Conservation (phyloP, 2,329 filamentous ascomycete genomes). For the Thyridium curvatum region DNA sequence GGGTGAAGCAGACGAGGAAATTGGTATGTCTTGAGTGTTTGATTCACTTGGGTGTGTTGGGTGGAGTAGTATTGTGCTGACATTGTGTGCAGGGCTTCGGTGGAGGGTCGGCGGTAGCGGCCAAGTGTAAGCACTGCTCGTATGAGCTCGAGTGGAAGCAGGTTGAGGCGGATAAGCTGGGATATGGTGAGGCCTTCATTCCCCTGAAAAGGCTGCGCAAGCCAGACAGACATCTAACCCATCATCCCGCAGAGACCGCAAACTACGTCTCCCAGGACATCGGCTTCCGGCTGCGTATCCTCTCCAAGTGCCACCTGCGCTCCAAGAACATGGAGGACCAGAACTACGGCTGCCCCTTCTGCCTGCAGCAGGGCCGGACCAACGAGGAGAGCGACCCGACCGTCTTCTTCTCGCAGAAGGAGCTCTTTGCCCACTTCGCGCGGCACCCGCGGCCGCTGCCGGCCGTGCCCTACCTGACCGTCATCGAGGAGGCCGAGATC, state of each 20-base stretch:
- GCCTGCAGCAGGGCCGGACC: conserved; percentile 41
- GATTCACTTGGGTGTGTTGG: not conserved
- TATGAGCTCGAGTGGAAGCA: conserved; percentile 47
- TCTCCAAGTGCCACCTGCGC: conserved; percentile 49
- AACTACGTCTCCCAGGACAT: conserved; percentile 37
- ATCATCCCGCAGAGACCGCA: conserved; percentile 29
- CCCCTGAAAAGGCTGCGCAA: too few relatives aligned
- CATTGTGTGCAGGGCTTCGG: conserved; percentile 12
- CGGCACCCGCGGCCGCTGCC: conserved; percentile 49
- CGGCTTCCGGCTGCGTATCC: conserved; percentile 45
- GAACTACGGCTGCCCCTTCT: conserved; percentile 49
- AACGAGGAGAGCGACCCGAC: conserved; percentile 49
- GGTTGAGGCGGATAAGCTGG: conserved; percentile 37
- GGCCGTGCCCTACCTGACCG: conserved; percentile 37
- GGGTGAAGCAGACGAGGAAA: conserved; percentile 44
- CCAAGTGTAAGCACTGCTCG: conserved; percentile 45
- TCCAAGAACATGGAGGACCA: conserved; percentile 44
- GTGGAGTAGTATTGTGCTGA: not conserved
- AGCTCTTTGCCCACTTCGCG: conserved; percentile 46
- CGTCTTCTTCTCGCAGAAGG: conserved; percentile 46
- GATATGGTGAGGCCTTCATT: too few relatives aligned
- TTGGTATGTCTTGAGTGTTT: conserved; percentile 27
- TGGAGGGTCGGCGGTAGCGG: conserved; percentile 32
- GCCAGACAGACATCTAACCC: too few relatives aligned
- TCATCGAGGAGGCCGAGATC: conserved; percentile 36